Evolutionary conservation across 2,329 filamentous ascomycete genomes (phyloP).

Genomic region (Ceratocystis colombiana): DNA sequence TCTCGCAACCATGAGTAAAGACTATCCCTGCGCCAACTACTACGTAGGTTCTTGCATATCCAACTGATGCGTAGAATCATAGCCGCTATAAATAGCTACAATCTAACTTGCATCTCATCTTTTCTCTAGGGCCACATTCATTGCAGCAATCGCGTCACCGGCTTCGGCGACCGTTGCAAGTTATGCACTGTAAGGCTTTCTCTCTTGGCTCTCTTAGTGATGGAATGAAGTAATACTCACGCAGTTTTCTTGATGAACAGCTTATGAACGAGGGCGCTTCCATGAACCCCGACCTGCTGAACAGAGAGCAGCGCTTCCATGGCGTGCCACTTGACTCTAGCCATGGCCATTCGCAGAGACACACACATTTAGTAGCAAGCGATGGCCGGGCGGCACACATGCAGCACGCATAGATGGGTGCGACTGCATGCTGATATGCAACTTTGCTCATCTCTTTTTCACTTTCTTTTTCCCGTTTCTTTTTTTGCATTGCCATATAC

Average conservation of each 20-base stretch:
- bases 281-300: conserved; percentile 18
- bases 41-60: conserved; percentile 28
- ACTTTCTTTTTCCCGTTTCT: not conserved
- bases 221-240: too few species aligned
- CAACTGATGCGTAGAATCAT: not conserved
- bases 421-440: not conserved
- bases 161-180: conserved; percentile 31
- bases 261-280: conserved; percentile 21
- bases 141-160: conserved; percentile 31
- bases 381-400: conserved; percentile 3
- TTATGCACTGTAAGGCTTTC: conserved; percentile 29
- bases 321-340: not conserved
- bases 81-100: not conserved
- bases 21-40: conserved; percentile 33
- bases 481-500: not conserved
- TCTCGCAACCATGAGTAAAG: conserved; percentile 27
- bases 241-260: not conserved
- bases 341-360: conserved; percentile 4
- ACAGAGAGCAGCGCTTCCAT: conserved; percentile 19
- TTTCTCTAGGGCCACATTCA: conserved; percentile 30
- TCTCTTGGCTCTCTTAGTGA: too few species aligned
- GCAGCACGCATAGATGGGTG: conserved; percentile 12
- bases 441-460: not conserved
- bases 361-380: not conserved
- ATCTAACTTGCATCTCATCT: not conserved